Percentiles rank a stretch among this genome's conserved stretches.
These are phyloP conservation scores for Fusarium virguliforme DNA, from an alignment of 2,329 filamentous ascomycete species.

Conservation along the genomic window DNA sequence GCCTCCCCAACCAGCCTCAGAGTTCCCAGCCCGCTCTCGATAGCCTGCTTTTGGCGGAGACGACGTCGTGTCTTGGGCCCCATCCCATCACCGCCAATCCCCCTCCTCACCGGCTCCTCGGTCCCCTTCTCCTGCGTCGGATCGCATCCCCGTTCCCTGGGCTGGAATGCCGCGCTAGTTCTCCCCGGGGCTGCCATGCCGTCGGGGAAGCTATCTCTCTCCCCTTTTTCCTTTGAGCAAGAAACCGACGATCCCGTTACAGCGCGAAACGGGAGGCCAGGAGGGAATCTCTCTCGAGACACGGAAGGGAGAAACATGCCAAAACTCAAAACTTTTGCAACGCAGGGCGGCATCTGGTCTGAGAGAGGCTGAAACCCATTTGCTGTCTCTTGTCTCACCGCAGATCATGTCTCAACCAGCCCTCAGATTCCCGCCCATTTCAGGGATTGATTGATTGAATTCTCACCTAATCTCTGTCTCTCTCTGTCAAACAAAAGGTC, in stretches of 20 bases:
- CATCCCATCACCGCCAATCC: conserved; percentile 28
- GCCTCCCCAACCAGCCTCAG: conserved; percentile 31
- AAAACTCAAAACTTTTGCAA: conserved; percentile 13
- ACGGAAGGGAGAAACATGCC: conserved; percentile 42
- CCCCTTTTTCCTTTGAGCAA: conserved; percentile 18
- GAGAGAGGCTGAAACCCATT: conserved; percentile 20
- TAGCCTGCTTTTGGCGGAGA: not conserved
- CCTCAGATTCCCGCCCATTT: conserved; percentile 26
- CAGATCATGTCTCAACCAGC: conserved; percentile 35
- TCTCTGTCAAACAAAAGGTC: too few relatives aligned
- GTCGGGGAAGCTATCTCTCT: conserved; percentile 17
- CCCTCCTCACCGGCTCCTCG: conserved; percentile 19
- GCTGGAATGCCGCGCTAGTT: conserved; percentile 40
- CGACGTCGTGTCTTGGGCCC: conserved; percentile 2
- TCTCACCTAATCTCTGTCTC: conserved; percentile 22
- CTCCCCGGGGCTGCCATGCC: conserved; percentile 11
- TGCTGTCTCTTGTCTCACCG: conserved; percentile 33
- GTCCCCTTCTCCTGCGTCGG: conserved; percentile 35
- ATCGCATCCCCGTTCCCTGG: conserved; percentile 38
- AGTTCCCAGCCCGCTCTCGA: conserved; percentile 2
- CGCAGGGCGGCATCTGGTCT: conserved; percentile 3
- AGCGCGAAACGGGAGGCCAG: conserved; percentile 10
- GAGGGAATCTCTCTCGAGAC: conserved; percentile 26
- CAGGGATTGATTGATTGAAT: conserved; percentile 10
- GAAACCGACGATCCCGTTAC: conserved; percentile 29